phyloP scores from a whole-genome alignment of 1,284 basidiomycete species.

The Chiua sp. region DNA sequence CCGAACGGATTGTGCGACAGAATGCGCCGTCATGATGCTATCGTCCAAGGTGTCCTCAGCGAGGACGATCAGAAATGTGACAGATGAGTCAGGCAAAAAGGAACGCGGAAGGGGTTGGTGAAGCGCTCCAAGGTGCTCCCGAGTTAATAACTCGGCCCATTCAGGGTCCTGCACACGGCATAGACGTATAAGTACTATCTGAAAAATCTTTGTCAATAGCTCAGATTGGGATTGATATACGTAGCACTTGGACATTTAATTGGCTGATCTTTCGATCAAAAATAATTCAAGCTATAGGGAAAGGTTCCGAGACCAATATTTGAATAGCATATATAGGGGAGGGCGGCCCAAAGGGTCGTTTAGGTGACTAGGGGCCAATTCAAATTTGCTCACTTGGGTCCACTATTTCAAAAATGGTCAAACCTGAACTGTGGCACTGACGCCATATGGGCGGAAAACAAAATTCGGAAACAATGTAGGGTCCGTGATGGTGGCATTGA shows the following conservation, averaged over 20 bases:
- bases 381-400: background rate
- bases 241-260: too few species aligned
- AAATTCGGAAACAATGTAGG: too few species aligned
- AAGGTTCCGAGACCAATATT: background rate
- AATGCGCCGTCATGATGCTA: background rate
- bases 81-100: background rate
- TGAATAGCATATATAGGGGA: background rate
- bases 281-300: background rate
- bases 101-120: background rate
- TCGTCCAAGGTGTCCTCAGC: background rate
- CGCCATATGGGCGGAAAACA: too few species aligned
- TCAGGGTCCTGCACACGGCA: background rate
- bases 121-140: background rate
- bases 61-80: background rate
- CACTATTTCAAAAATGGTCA: too few species aligned
- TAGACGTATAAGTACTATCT: too few species aligned
- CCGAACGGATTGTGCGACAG: background rate
- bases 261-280: too few species aligned
- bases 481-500: too few species aligned
- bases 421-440: too few species aligned
- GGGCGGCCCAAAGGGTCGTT: too few species aligned
- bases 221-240: too few species aligned
- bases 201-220: too few species aligned
- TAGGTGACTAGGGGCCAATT: background rate
- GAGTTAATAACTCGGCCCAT: background rate